Conservation (phyloP, 2,329 filamentous ascomycete species). For the Calonectria honghensis region DNA sequence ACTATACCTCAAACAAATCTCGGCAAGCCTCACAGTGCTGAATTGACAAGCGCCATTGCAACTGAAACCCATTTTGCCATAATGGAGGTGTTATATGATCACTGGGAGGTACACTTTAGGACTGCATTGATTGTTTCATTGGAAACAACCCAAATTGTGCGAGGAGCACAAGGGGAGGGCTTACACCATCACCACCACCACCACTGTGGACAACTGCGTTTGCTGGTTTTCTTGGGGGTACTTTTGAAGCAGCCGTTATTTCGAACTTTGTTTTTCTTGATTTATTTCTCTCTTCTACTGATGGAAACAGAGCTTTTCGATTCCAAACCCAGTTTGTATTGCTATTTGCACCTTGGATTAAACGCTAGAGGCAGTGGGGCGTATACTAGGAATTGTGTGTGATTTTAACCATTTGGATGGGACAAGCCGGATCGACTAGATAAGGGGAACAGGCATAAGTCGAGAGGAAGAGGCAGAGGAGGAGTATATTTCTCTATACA, state of each 20-base stretch:
- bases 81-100: background rate
- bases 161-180: background rate
- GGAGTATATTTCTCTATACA: conserved; percentile 22
- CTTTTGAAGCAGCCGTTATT: background rate
- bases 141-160: background rate
- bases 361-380: conserved; percentile 34
- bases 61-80: background rate
- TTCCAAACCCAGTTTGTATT: conserved; percentile 36
- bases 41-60: background rate
- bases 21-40: conserved; percentile 7
- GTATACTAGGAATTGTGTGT: conserved; percentile 27
- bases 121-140: background rate
- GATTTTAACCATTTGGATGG: conserved; percentile 17
- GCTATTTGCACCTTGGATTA: conserved; percentile 34
- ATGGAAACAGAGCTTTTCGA: conserved; percentile 35
- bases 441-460: background rate
- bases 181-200: background rate
- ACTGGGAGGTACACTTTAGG: background rate
- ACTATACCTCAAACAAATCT: conserved; percentile 24
- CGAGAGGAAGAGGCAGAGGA: background rate
- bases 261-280: background rate
- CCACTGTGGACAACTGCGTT: background rate
- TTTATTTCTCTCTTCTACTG: background rate
- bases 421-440: conserved; percentile 8
- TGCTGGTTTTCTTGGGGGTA: background rate